Percentiles rank a stretch among this genome's conserved stretches.
phyloP scores from a whole-genome alignment of 2,329 filamentous ascomycete genomes.

The Neospermospora avenae region DNA sequence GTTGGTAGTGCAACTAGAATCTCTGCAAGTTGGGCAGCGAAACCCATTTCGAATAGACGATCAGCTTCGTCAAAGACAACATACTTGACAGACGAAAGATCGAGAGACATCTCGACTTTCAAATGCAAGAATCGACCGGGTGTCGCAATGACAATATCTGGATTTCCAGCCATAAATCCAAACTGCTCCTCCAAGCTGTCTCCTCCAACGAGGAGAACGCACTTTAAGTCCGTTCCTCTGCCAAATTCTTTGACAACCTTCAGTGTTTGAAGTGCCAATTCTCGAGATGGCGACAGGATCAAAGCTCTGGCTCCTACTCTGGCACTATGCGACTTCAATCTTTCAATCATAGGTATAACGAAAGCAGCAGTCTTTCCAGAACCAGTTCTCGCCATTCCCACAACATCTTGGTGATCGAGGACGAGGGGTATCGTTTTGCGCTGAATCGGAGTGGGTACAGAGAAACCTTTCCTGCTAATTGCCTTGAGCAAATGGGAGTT shows the following conservation, averaged over 20 bases:
- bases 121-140: constrained; percentile 94
- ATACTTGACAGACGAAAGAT: constrained; percentile 87
- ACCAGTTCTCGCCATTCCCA: constrained; percentile 98
- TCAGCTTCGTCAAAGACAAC: constrained; percentile 98
- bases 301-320: constrained; percentile 83
- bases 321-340: constrained; percentile 80
- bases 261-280: constrained; percentile 89
- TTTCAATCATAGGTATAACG: constrained; percentile 97
- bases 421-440: constrained; percentile 93
- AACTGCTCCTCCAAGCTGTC: constrained; percentile 97
- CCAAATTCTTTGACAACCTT: constrained; percentile 96
- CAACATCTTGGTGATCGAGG: constrained; percentile 88
- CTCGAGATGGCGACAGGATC: constrained; percentile 87
- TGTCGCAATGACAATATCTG: constrained; percentile 95
- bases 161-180: constrained; percentile 85
- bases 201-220: constrained; percentile 87
- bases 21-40: constrained; percentile 87
- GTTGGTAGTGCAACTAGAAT: constrained; percentile 85
- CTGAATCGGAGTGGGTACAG: constrained; percentile 94
- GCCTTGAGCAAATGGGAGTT: constrained; percentile 83
- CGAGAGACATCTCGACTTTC: constrained; percentile 92
- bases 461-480: constrained; percentile 91
- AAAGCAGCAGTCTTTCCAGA: constrained; percentile 98
- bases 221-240: constrained; percentile 84
- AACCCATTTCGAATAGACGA: constrained; percentile 97